Base-by-base conservation (phyloP, 257 asterid genomes). In the Solanum dulcamara region DNA sequence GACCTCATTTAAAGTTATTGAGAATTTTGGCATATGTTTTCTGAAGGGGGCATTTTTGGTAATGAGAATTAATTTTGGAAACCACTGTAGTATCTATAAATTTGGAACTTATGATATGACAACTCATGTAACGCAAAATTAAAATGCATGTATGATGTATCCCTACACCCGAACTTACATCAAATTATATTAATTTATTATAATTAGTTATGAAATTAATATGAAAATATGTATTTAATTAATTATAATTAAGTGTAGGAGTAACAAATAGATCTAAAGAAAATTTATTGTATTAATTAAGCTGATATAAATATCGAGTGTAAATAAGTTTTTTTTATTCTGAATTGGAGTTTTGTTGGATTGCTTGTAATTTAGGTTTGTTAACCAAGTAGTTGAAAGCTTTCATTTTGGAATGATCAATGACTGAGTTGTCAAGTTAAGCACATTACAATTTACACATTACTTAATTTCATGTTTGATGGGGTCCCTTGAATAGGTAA, bases 351-450 rank as follows among this genome's bases (percentile, higher is more conserved):
- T 50, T 55, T 33, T n/a, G 37, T 62, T 26, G 40, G 84, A 32
- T 84, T 15, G 80, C 74, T 84, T 85, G 37, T 84, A n/a, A 55
- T 48, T 40, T 80, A 53, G 28, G 60, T 50, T 46, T 70, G 26
- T 62, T 22, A 83, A 22, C 32, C 42, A 64, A 64, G 44, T 24
- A 24, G 84, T 81, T 70, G 28, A 35, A 70, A 70, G 46, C 15
- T 18, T 64, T 75, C 38, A 75, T 42, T 42, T 44, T 75, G 38
- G 59, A 79, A 57, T 46, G n/a, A 80, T 75, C 28, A 67, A 18
- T 40, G 59, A 37, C 83, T 70, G 37, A 37, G 9, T 10, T 67
- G 24, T 38, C 77, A 85, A 79, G 91, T 50, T 81, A 91, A 64
- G 90, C 80, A 88, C 86, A 86, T 71, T 38, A 68, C 38, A 26